These are phyloP conservation scores for Dryas integrifolia DNA, from an alignment of 331 rosid species.

Conservation along the genomic window DNA sequence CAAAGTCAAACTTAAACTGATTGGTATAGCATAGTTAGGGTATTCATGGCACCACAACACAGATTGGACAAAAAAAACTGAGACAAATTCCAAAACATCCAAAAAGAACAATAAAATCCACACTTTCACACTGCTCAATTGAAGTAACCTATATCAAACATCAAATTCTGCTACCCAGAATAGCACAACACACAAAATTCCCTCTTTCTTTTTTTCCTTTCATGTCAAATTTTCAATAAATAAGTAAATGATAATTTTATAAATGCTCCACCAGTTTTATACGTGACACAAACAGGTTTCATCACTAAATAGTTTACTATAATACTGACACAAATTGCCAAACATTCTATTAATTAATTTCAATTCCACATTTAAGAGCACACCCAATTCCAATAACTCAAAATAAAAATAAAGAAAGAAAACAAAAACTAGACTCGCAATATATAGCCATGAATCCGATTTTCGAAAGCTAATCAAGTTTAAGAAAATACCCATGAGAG, in stretches of 20 bases:
- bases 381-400: background rate
- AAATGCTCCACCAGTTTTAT: background rate
- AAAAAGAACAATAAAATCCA: background rate
- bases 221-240: too few species aligned
- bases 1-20: too few species aligned
- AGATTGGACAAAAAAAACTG: background rate
- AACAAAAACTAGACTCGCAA: background rate
- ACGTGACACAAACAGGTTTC: background rate
- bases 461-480: background rate
- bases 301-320: background rate
- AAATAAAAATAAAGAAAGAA: background rate
- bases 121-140: background rate
- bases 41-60: background rate
- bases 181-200: background rate
- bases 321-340: background rate
- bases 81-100: background rate
- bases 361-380: background rate
- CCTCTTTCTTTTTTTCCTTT: background rate
- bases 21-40: too few species aligned
- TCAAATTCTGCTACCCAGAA: background rate
- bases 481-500: conserved; percentile 63
- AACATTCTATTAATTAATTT: background rate
- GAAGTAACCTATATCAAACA: background rate
- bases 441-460: background rate
- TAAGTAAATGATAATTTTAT: too few species aligned